These are phyloP conservation scores for Dactylis glomerata DNA, from an alignment of 176 grass and related monocot genomes.

Conservation along the genomic window DNA sequence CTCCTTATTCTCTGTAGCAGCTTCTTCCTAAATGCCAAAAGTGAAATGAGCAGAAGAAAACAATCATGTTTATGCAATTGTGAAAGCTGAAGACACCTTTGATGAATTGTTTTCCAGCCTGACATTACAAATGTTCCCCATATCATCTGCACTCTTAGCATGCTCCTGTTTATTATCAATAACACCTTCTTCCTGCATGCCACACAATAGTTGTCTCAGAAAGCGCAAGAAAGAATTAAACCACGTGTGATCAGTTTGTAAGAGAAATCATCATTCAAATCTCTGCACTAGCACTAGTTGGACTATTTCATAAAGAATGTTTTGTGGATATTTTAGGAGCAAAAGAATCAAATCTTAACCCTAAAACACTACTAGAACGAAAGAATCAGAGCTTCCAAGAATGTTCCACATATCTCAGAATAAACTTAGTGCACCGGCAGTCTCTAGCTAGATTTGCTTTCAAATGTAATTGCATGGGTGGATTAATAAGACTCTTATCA, in stretches of 20 bases:
- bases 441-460: not conserved
- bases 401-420: not conserved
- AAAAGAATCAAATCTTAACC: not conserved
- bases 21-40: constrained; percentile 28
- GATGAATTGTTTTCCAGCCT: constrained; percentile 1
- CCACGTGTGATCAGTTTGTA: not conserved
- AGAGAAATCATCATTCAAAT: not conserved
- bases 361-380: not conserved
- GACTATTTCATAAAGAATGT: not conserved
- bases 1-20: constrained; percentile 15
- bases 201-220: not conserved
- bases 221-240: not conserved
- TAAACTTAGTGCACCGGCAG: not conserved
- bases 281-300: not conserved
- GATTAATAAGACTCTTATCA: not conserved
- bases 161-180: not conserved
- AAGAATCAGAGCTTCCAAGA: constrained; percentile 6
- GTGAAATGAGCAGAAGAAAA: not conserved
- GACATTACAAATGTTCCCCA: not conserved
- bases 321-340: not conserved
- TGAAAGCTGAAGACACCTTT: not conserved
- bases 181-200: constrained; percentile 4
- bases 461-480: not conserved
- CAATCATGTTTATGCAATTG: not conserved
- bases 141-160: constrained; percentile 10